Conservation (phyloP, 1,284 basidiomycete genomes). For the Rhodotorula glutinis region DNA sequence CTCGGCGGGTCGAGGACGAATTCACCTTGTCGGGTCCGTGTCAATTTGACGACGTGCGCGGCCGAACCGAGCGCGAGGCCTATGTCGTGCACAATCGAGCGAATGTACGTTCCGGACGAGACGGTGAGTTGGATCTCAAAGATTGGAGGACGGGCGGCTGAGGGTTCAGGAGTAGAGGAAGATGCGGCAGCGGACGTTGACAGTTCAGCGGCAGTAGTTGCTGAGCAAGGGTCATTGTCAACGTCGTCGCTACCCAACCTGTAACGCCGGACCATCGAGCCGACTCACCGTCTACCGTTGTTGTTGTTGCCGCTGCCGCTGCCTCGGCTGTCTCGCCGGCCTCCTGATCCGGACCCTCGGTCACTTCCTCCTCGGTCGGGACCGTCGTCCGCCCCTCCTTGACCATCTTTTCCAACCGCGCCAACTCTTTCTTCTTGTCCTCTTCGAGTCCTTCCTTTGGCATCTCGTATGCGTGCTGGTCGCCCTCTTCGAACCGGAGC, state of each 20-base stretch:
- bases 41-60: slow-evolving; percentile 85
- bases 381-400: slow-evolving; percentile 46
- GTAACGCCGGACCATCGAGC: too few species aligned
- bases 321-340: too few species aligned
- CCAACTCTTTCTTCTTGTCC: slow-evolving; percentile 54
- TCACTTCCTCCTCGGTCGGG: slow-evolving; percentile 47
- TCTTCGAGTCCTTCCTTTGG: slow-evolving; percentile 29
- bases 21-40: slow-evolving; percentile 75
- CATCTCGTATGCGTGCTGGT: slow-evolving; percentile 37
- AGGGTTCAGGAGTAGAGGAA: neutral
- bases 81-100: slow-evolving; percentile 84
- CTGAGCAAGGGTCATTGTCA: neutral
- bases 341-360: neutral
- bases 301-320: too few species aligned
- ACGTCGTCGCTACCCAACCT: too few species aligned
- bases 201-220: neutral
- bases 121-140: slow-evolving; percentile 88
- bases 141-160: slow-evolving; percentile 58
- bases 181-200: neutral
- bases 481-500: slow-evolving; percentile 46
- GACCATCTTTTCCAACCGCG: slow-evolving; percentile 56
- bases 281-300: too few species aligned
- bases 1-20: slow-evolving; percentile 58
- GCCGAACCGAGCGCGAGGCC: slow-evolving; percentile 75
- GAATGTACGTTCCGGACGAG: slow-evolving; percentile 94